Evolutionary conservation across 768 basidiomycete genomes (phyloP), one percentile per base, ranked within the genome.

Genomic region (Suillus clintonianus): DNA sequence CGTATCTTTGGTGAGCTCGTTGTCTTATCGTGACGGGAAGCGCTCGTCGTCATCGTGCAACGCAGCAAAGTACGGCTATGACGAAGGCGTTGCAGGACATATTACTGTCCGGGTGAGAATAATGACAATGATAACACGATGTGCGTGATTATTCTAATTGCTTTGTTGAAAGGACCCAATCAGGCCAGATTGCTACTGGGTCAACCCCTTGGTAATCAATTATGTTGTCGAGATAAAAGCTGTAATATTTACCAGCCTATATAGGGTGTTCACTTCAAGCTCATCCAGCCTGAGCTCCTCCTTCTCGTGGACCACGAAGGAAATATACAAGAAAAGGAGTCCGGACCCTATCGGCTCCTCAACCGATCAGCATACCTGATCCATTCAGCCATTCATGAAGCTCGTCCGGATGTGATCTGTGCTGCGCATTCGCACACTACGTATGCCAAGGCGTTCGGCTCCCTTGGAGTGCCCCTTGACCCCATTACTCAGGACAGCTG

Each of bases 41-140:
- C 19, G 14, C 48, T 1, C 15, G 42, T 50, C 36, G 76, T 77
- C 3, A 77, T 47, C 27, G 32, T 32, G 27, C 50, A 55, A 30
- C 22, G 24, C 57, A 27, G 43, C 27, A 55, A 67, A 80, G 58
- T 68, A 78, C 32, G 83, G 82, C 24, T 84, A 79, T 64, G 80
- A 79, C 53, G 81, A 84, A 64, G 83, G 82, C 37, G 74, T 81
- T 36, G 81, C 83, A 17, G 83, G 83, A 1, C 83, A 85, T 66
- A 84, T 85, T 65, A 84, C 84, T 32, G 80, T 83, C 41, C 78
- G 82, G 37, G 72, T 62, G 22, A 61, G 62, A 36, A 9, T 37
- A 19, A 53, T 15, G n/a, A 41, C 48, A 42, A 42, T 15, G 5
- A 42, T 54, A 39, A 3, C 27, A 17, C 42, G 56, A 36, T 45